Percentiles rank a stretch among this genome's conserved stretches.
Evolutionary conservation across 2,329 filamentous ascomycete genomes (phyloP).

Genomic region (Aspergillus tanneri): DNA sequence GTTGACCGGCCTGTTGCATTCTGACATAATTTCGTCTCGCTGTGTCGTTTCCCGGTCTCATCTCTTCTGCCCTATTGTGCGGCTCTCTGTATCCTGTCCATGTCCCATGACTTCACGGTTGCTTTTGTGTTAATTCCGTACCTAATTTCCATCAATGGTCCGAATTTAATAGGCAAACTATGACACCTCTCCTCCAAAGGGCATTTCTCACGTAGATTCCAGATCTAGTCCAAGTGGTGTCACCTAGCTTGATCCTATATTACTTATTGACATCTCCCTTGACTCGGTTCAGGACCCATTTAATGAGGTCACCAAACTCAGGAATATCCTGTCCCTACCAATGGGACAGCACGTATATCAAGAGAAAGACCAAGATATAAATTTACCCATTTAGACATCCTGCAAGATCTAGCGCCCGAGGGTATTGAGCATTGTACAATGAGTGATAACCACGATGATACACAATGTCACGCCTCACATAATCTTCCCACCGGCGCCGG

Average conservation of each 20-base stretch:
- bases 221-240: no score
- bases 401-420: constrained; percentile 30
- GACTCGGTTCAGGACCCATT: no score
- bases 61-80: constrained; percentile 16
- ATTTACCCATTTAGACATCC: constrained; percentile 22
- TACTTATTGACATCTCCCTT: no score
- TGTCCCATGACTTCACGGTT: constrained; percentile 31
- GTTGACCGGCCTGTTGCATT: constrained; percentile 8
- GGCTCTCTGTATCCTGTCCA: constrained; percentile 26
- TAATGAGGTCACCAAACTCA: no score
- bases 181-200: no score
- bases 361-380: constrained; percentile 14
- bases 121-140: constrained; percentile 17
- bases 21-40: constrained; percentile 19
- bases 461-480: constrained; percentile 23
- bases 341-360: not conserved
- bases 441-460: constrained; percentile 18
- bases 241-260: no score
- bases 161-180: not conserved
- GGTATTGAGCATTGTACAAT: constrained; percentile 41
- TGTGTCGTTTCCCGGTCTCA: constrained; percentile 4
- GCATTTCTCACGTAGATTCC: no score
- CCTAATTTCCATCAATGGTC: constrained; percentile 9
- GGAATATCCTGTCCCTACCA: no score
- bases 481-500: constrained; percentile 28